Evolutionary conservation across 148 eudicot genomes (phyloP), one percentile per base, ranked within the genome.

Genomic region (Silene uniflora): DNA sequence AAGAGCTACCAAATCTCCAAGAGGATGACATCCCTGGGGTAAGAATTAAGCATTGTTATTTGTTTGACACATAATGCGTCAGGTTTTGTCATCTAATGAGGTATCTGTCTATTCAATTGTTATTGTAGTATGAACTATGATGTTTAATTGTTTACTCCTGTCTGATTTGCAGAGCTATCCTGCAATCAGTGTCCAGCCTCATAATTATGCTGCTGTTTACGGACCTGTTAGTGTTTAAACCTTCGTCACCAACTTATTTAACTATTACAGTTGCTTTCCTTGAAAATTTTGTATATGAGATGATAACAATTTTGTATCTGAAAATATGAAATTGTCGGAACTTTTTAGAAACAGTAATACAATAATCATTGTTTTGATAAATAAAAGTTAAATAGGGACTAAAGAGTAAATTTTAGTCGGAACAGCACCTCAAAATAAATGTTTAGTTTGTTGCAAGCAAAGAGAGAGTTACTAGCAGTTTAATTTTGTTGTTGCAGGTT

Each of bases 1-100:
- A 62, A 29, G 66, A 62, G 27, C 66, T 62, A 10, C 66, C 66
- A 62, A 23, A 62, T 62, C 66, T 62, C 16, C 66, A 62, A 62
- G 66, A 62, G 14, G 66, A 62, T 23, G 66, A 62, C 66, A 62
- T 62, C 66, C 66, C 66, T 62, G 66, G 66, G 32, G 66, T 62
- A 62, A 24, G 39, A 0, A 1, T 35, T 62, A 62, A 24, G 39
- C 4, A 1, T 35, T 35, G 5, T 35, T 35, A 35, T 35, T 35
- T 35, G 6, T 35, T 1, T 35, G 4, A 35, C 39, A 35, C 4
- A 35, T 35, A 35, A 35, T 35, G 5, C 39, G 2, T 35, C 6
- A 35, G 32, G 32, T 29, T 29, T 29, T 29, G 4, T 29, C 32
- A 1, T 29, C 32, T 29, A 29, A 4, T 29, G 32, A 29, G 32